Evolutionary conservation across 805 yeast species (phyloP).

Genomic region (Kregervanrija delftensis): DNA sequence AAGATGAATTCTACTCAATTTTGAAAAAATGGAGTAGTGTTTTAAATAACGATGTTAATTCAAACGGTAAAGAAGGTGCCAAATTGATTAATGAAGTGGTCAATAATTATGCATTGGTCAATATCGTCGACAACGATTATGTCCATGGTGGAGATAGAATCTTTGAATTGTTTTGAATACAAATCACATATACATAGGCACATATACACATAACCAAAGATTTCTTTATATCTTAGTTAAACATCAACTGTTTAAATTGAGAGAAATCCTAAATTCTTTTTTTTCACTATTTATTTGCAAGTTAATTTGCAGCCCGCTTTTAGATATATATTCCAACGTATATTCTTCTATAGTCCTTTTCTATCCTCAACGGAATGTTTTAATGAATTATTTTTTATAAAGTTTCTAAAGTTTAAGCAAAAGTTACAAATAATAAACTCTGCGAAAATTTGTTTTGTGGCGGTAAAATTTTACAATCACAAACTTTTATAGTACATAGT

Average conservation of each 20-base stretch:
- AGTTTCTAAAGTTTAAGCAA: no score
- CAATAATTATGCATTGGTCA: constrained; percentile 65
- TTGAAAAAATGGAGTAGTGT: constrained; percentile 63
- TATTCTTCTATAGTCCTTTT: constrained; percentile 1
- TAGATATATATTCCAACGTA: no score
- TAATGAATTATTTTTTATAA: constrained; percentile 2
- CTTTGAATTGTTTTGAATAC: constrained; percentile 38
- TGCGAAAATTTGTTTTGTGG: no score
- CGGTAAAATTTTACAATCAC: no score
- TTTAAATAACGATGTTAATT: background rate
- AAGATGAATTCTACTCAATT: constrained; percentile 85
- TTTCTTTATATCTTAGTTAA: background rate
- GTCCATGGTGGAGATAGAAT: constrained; percentile 45
- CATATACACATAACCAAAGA: background rate
- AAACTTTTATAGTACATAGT: background rate
- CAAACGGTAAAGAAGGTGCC: constrained; percentile 19
- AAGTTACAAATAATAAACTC: no score
- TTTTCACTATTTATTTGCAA: no score
- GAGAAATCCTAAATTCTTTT: no score
- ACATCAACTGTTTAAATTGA: constrained; percentile 3
- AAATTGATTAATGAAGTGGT: constrained; percentile 41
- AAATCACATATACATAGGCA: no score
- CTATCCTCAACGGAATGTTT: constrained; percentile 22
- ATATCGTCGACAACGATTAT: constrained; percentile 85
- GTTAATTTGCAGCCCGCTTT: no score